phyloP scores from a whole-genome alignment of 805 yeast species.

The Clavispora santaluciae region DNA sequence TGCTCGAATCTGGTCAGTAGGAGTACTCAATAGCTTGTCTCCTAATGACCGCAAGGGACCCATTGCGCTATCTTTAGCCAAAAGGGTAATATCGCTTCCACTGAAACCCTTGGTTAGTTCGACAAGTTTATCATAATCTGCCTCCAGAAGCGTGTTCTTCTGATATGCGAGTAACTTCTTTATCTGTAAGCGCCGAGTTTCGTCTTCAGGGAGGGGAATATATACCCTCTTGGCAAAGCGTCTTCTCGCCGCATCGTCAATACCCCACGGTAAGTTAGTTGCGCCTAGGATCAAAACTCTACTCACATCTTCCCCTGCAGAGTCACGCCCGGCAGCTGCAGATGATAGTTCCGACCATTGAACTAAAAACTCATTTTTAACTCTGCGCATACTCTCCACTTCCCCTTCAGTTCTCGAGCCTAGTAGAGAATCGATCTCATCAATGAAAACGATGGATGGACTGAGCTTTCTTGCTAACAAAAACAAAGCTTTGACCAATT shows the following conservation, averaged over 20 bases:
- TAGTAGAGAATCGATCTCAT: conserved; percentile 88
- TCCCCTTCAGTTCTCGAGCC: conserved; percentile 74
- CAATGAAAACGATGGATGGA: conserved; percentile 92
- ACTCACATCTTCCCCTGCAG: conserved; percentile 31
- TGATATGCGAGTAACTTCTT: conserved; percentile 64
- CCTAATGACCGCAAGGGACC: conserved; percentile 91
- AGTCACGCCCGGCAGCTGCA: conserved; percentile 70
- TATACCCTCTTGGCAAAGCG: conserved; percentile 88
- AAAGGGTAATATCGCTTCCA: conserved; percentile 89
- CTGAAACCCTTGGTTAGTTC: conserved; percentile 75
- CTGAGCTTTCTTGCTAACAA: conserved; percentile 78
- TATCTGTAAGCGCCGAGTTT: conserved; percentile 72
- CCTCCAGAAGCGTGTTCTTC: conserved; percentile 60
- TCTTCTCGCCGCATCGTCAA: conserved; percentile 94
- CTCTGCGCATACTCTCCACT: conserved; percentile 83
- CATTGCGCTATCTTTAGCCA: conserved; percentile 97
- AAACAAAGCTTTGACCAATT: conserved; percentile 84
- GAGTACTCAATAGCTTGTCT: conserved; percentile 64
- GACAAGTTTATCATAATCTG: conserved; percentile 58
- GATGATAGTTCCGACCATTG: conserved; percentile 93
- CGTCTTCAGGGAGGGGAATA: conserved; percentile 88
- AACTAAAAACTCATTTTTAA: conserved; percentile 87
- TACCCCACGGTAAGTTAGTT: conserved; percentile 94
- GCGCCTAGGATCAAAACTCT: conserved; percentile 91
- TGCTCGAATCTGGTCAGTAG: conserved; percentile 75